Percentiles rank a stretch among this genome's conserved stretches.
phyloP scores from a whole-genome alignment of 805 yeast species.

The Kodamaea lidongshanica region DNA sequence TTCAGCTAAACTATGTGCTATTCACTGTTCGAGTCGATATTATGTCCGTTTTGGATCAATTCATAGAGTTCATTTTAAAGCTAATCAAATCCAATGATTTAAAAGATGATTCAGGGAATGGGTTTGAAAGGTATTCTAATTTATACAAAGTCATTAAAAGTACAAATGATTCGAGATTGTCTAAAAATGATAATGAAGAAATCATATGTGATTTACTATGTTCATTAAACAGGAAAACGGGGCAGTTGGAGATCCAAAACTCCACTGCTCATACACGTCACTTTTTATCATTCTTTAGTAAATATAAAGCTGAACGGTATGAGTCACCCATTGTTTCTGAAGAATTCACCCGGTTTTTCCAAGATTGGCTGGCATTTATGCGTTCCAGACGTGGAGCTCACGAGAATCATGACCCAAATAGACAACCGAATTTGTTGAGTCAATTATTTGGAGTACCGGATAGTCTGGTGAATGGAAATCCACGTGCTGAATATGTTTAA shows the following conservation, averaged over 20 bases:
- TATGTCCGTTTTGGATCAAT: slow-evolving; percentile 17
- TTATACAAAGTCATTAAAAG: slow-evolving; percentile 2
- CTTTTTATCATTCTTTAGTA: slow-evolving; percentile 6
- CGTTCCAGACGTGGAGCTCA: slow-evolving; percentile 3
- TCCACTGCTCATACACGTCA: slow-evolving; percentile 22
- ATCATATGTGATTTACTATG: slow-evolving; percentile 22
- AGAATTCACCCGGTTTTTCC: slow-evolving; percentile 4
- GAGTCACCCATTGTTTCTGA: slow-evolving; percentile 3
- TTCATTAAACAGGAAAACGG: slow-evolving; percentile 33
- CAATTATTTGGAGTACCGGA: slow-evolving; percentile 6
- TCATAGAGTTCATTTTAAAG: slow-evolving; percentile 7
- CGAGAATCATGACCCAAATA: slow-evolving; percentile 5
- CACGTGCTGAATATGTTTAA: slow-evolving; percentile 4
- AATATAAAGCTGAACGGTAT: slow-evolving; percentile 4
- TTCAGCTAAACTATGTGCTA: slow-evolving; percentile 33
- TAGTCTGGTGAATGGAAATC: slow-evolving; percentile 2
- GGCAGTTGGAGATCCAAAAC: slow-evolving; percentile 28
- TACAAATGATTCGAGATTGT: slow-evolving; percentile 1
- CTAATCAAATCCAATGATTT: slow-evolving; percentile 3
- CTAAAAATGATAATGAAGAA: slow-evolving; percentile 5
- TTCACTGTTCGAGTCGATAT: slow-evolving; percentile 30
- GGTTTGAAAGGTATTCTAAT: slow-evolving; percentile 3
- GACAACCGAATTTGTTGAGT: slow-evolving; percentile 6
- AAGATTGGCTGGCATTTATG: slow-evolving; percentile 8
- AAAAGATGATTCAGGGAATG: slow-evolving; percentile 7